phyloP scores from a whole-genome alignment of 495 filamentous ascomycete species.

The Trichoderma orchidacearum region DNA sequence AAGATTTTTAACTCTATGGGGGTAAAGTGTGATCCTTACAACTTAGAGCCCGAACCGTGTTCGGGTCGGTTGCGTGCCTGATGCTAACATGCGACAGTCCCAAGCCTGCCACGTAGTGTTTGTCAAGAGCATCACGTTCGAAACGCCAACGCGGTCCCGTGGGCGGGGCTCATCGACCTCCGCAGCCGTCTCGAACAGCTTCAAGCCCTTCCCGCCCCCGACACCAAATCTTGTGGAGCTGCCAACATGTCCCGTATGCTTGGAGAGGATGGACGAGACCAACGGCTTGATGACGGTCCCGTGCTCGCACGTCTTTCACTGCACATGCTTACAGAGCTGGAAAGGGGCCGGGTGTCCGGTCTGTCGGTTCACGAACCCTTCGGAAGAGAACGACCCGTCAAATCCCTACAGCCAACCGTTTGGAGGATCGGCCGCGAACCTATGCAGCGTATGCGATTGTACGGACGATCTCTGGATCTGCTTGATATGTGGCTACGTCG shows the following conservation, averaged over 20 bases:
- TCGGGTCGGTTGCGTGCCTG: not conserved
- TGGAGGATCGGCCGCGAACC: conserved; percentile 28
- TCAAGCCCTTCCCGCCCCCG: conserved; percentile 81
- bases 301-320: conserved; percentile 98
- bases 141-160: conserved; percentile 28
- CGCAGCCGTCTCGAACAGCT: conserved; percentile 35
- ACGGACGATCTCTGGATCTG: conserved; percentile 83
- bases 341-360: conserved; percentile 87
- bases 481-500: conserved; percentile 84
- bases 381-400: conserved; percentile 16
- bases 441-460: conserved; percentile 63
- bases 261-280: conserved; percentile 97
- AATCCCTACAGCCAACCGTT: conserved; percentile 35
- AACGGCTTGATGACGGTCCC: conserved; percentile 88
- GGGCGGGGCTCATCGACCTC: conserved; percentile 27
- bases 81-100: conserved; percentile 39
- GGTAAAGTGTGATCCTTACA: no score
- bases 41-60: no score
- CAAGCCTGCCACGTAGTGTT: conserved; percentile 96
- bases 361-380: conserved; percentile 65
- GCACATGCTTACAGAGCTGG: conserved; percentile 93
- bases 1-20: conserved; percentile 91
- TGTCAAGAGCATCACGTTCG: conserved; percentile 71
- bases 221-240: conserved; percentile 83
- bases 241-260: conserved; percentile 90